Conservation (phyloP, 2,329 filamentous ascomycete species). For the Pseudogymnoascus sp. region DNA sequence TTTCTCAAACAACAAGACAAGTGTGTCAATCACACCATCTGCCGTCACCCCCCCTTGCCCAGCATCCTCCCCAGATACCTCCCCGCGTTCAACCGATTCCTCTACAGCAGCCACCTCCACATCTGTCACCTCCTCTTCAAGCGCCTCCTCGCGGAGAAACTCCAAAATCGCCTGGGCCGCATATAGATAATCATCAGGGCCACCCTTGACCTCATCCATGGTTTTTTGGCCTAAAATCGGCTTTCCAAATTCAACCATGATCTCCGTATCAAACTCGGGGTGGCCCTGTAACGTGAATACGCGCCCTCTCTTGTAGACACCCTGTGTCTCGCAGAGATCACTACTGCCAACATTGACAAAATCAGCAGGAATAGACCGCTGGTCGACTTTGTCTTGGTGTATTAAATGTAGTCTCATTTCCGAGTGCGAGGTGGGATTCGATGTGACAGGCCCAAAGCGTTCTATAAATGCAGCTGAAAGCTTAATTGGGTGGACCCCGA, state of each 20-base stretch:
- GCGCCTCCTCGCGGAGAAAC: slow-evolving; percentile 25
- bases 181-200: slow-evolving; percentile 25
- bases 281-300: slow-evolving; percentile 38
- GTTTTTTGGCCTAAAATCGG: slow-evolving; percentile 20
- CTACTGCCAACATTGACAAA: slow-evolving; percentile 22
- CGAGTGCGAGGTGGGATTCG: neutral
- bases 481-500: slow-evolving; percentile 26
- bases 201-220: slow-evolving; percentile 20
- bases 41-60: neutral
- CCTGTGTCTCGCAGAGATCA: slow-evolving; percentile 33
- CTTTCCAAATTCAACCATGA: slow-evolving; percentile 30
- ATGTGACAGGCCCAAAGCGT: slow-evolving; percentile 15
- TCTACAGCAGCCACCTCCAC: no score
- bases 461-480: slow-evolving; percentile 22
- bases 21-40: neutral
- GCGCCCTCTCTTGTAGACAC: slow-evolving; percentile 32
- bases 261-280: slow-evolving; percentile 38
- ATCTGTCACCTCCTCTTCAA: neutral
- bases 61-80: neutral
- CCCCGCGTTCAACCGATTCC: neutral
- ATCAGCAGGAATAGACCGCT: slow-evolving; percentile 15
- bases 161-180: slow-evolving; percentile 26
- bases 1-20: neutral
- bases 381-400: slow-evolving; percentile 29
- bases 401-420: slow-evolving; percentile 32